Evolutionary conservation across 768 basidiomycete genomes (phyloP).

Genomic region (Suillus subluteus): DNA sequence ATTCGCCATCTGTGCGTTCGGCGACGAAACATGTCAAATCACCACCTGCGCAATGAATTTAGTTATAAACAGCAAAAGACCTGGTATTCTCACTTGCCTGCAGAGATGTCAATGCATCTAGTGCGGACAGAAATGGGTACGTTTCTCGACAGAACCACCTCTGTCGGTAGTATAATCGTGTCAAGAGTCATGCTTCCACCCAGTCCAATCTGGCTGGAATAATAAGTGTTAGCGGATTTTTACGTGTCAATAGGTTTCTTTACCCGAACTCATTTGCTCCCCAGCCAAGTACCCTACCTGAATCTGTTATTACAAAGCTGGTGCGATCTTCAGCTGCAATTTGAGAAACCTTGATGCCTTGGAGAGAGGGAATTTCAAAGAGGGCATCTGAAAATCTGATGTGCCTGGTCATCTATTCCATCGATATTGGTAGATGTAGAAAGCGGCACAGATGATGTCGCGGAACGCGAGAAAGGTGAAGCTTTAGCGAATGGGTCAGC

Average conservation of each 20-base stretch:
- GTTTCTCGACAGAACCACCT: conserved; percentile 72
- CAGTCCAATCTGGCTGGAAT: conserved; percentile 75
- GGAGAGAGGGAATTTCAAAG: conserved; percentile 78
- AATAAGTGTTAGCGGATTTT: conserved; percentile 10
- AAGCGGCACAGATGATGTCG: conserved; percentile 21
- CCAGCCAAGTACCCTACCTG: conserved; percentile 83
- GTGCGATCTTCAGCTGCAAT: conserved; percentile 72
- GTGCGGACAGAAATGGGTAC: conserved; percentile 53
- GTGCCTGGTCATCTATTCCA: conserved; percentile 39
- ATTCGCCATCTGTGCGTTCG: conserved; percentile 48
- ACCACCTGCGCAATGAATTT: conserved; percentile 47
- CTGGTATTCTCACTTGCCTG: conserved; percentile 46
- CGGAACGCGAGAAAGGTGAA: conserved; percentile 42
- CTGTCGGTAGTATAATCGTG: conserved; percentile 80
- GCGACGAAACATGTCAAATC: conserved; percentile 80
- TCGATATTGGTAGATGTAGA: conserved; percentile 31
- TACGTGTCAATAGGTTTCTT: conserved; percentile 19
- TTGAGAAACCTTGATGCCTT: conserved; percentile 64
- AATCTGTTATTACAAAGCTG: conserved; percentile 70
- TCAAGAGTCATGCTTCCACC: conserved; percentile 65
- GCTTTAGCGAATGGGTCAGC: conserved; percentile 53
- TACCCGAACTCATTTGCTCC: conserved; percentile 90
- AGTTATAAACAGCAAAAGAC: not conserved
- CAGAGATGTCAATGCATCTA: conserved; percentile 65
- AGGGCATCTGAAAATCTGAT: conserved; percentile 71